Evolutionary conservation across 345 rosid species (phyloP).

Genomic region (Trapa bicornis): DNA sequence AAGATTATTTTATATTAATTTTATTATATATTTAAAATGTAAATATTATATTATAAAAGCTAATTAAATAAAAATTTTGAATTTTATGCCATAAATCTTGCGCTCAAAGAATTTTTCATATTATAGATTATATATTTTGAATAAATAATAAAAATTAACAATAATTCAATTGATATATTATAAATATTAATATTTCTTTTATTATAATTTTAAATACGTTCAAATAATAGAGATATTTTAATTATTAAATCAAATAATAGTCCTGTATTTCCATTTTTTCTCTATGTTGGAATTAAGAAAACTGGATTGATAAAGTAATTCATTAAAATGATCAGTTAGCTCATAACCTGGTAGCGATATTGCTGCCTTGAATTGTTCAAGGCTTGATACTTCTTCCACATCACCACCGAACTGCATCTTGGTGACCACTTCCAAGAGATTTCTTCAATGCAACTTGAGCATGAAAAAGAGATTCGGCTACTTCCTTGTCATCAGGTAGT

Average conservation of each 20-base stretch:
- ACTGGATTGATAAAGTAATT: neutral
- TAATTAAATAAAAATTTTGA: no score
- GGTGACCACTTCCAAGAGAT: constrained; percentile 77
- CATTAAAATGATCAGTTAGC: neutral
- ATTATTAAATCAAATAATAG: neutral
- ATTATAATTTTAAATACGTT: no score
- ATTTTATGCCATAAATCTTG: no score
- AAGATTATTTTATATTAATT: no score
- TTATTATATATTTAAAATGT: no score
- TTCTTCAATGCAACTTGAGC: constrained; percentile 88
- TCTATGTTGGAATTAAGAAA: neutral
- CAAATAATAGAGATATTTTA: no score
- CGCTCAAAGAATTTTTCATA: no score
- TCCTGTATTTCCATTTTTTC: constrained; percentile 28
- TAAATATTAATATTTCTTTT: no score
- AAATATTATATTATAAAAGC: no score
- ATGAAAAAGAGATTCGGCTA: constrained; percentile 83
- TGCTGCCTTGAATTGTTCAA: constrained; percentile 75
- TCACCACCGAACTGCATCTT: constrained; percentile 95
- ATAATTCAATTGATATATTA: no score
- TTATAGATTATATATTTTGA: no score
- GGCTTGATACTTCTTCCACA: constrained; percentile 60
- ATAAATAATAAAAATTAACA: no score
- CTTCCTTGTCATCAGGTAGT: constrained; percentile 65
- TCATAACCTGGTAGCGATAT: constrained; percentile 54